Percentiles rank a stretch among this genome's conserved stretches.
phyloP scores from a whole-genome alignment of 164 flowering plant genomes.

The Berberis vulgaris region DNA sequence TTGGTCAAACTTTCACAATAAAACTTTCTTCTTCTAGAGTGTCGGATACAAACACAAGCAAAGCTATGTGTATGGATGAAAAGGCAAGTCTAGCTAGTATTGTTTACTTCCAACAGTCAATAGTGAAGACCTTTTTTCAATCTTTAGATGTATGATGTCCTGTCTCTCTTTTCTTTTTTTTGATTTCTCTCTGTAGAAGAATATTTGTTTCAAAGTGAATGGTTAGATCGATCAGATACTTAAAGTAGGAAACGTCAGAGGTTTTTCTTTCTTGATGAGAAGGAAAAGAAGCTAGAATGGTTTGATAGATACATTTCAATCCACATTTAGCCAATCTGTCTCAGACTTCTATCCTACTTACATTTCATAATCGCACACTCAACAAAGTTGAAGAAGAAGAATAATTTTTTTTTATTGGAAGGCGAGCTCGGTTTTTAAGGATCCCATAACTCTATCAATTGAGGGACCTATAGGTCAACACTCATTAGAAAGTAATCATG shows the following conservation, averaged over 20 bases:
- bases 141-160: no score
- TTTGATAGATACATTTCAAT: slow-evolving; percentile 44
- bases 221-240: slow-evolving; percentile 30
- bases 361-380: slow-evolving; percentile 34
- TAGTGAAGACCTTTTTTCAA: no score
- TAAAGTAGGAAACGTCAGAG: slow-evolving; percentile 57
- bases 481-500: no score
- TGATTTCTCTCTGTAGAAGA: no score
- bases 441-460: no score
- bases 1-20: slow-evolving; percentile 11
- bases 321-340: slow-evolving; percentile 24
- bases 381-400: neutral
- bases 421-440: no score
- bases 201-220: neutral
- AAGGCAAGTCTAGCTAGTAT: no score
- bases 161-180: no score
- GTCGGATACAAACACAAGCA: neutral
- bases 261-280: slow-evolving; percentile 25
- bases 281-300: slow-evolving; percentile 27
- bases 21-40: neutral
- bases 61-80: neutral
- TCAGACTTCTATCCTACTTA: slow-evolving; percentile 11
- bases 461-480: no score
- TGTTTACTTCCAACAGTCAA: no score
- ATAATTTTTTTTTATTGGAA: no score